Conservation (phyloP, 352 stramenopile genomes). For the Globisporangium yorkense region DNA sequence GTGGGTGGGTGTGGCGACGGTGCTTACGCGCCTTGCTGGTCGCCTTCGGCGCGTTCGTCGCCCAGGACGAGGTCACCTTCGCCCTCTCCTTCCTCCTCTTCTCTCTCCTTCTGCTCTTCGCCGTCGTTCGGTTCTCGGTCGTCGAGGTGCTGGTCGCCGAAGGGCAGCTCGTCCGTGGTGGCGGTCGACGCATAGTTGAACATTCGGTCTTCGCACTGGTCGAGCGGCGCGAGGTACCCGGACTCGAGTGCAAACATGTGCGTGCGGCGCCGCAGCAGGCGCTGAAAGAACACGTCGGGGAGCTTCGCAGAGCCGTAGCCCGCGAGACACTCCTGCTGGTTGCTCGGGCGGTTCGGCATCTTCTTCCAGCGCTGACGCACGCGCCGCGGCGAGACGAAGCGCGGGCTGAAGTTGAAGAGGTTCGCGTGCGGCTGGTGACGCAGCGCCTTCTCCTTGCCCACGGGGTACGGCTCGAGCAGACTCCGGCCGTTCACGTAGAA, state of each 20-base stretch:
- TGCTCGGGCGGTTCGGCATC: not conserved
- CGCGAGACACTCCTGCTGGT: slow-evolving; percentile 32
- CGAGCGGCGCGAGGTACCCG: slow-evolving; percentile 13
- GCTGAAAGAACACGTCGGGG: slow-evolving; percentile 20
- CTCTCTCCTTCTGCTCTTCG: not conserved
- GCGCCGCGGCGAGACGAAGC: slow-evolving; percentile 4
- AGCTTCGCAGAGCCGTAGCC: slow-evolving; percentile 29
- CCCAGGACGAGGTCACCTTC: not conserved
- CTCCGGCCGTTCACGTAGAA: slow-evolving; percentile 48
- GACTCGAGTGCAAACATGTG: slow-evolving; percentile 26
- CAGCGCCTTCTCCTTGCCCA: slow-evolving; percentile 22
- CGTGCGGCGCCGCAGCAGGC: slow-evolving; percentile 27
- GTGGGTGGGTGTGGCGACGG: too few species aligned
- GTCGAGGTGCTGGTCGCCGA: not conserved
- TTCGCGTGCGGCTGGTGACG: slow-evolving; percentile 4
- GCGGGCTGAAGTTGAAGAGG: slow-evolving; percentile 10
- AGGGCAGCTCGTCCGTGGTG: too few species aligned
- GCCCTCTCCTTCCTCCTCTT: not conserved
- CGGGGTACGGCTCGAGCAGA: slow-evolving; percentile 41
- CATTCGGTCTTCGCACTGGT: slow-evolving; percentile 10
- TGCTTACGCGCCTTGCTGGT: not conserved
- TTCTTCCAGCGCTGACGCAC: slow-evolving; percentile 6
- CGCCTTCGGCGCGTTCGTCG: not conserved
- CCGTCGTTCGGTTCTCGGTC: not conserved
- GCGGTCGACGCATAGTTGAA: not conserved